Conservation (phyloP, 1,284 basidiomycete genomes). For the Hemileia vastatrix region DNA sequence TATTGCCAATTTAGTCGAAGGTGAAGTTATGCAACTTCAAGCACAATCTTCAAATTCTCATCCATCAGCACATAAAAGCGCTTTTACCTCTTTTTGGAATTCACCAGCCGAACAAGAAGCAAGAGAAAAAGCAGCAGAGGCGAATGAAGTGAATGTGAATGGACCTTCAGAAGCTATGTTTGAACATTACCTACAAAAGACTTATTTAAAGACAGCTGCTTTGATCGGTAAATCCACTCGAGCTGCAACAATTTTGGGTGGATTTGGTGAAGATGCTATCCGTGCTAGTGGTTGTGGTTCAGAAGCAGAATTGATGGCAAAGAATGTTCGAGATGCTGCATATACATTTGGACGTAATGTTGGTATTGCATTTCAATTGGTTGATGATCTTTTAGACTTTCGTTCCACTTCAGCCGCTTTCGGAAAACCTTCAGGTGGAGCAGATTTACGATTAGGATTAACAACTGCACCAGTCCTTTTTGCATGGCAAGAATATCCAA, state of each 20-base stretch:
- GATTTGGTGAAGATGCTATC: too few species aligned
- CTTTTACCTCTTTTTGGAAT: not conserved
- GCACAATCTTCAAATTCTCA: conserved; percentile 28
- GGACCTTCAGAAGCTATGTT: too few species aligned
- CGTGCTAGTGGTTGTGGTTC: too few species aligned
- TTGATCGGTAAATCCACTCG: conserved; percentile 88
- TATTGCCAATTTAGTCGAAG: conserved; percentile 89
- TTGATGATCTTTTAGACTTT: conserved; percentile 86
- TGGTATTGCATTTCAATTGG: conserved; percentile 88
- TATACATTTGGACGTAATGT: conserved; percentile 83
- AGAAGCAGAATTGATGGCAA: conserved; percentile 51
- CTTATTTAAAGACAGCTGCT: conserved; percentile 91
- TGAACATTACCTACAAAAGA: conserved; percentile 80
- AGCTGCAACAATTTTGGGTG: conserved; percentile 79
- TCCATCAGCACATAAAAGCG: not conserved
- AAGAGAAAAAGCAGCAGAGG: conserved; percentile 39
- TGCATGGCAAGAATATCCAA: conserved; percentile 81
- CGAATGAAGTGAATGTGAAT: conserved; percentile 49
- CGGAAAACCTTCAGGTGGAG: conserved; percentile 71
- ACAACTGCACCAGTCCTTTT: conserved; percentile 90
- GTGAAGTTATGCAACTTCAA: conserved; percentile 79
- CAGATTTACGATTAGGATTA: conserved; percentile 74
- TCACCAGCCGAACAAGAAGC: conserved; percentile 35
- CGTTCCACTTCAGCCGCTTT: conserved; percentile 53
- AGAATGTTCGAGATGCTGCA: conserved; percentile 82